Base-by-base conservation (phyloP, 176 grass and related monocot genomes). In the Lolium rigidum region DNA sequence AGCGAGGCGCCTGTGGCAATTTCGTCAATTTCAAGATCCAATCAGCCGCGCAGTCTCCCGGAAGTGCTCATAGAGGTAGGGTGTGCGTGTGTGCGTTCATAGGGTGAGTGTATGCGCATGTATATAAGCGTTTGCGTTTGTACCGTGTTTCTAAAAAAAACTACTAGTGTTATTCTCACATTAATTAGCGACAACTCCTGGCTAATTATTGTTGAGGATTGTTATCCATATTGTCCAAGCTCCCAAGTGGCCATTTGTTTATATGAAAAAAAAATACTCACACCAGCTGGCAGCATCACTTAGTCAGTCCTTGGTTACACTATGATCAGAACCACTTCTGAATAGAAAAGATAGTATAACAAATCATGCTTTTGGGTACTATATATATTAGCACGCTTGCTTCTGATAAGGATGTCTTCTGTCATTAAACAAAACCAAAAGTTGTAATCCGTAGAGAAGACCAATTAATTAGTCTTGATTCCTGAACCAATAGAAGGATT, bases 131-230 rank as follows among this genome's bases (percentile, higher is more conserved):
- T 35, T 2, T 35, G 31, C 31, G 31, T 35, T 35, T 35, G 31
- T 35, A 35, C 31, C 3, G 31, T 35, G 31, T 35, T 35, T 35
- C 31, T 35, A 35, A 35, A 35, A 35, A 35, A 35, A 35, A 35
- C 31, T 35, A 35, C 31, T 3, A 35, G 31, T 35, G 51, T 79
- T 54, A 25, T 49, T 8, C 55, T 24, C 59, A 44, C 14, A 66
- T 80, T 57, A 58, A 80, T 22, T 76, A 85, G 24, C 69, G 46
- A 68, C 2, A 76, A 38, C 9, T 16, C 24, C 59, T 76, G 13
- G 24, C 59, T 50, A 89, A 85, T 89, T 85, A 81, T 85, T 57
- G 13, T 66, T 16, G 63, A 16, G 76, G 35, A 39, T 17, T 72
- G 10, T n/a, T 63, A 70, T 79, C 64, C 28, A 54, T 57, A 25